Base-by-base conservation (phyloP, 148 eudicot species). In the Tetragonia tetragonoides region DNA sequence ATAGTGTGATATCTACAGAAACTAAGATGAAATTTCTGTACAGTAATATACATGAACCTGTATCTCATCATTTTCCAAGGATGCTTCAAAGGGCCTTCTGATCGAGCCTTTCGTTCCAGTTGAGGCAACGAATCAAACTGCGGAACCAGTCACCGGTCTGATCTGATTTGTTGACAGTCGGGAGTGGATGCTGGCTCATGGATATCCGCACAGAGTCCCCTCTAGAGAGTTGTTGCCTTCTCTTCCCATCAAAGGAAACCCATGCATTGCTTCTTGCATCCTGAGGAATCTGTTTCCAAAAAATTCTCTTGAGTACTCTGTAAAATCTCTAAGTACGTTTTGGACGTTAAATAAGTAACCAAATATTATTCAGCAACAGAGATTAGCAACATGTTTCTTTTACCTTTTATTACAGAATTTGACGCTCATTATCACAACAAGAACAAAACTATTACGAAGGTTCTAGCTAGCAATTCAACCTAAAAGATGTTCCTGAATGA, bases 231-330 rank as follows among this genome's bases (percentile, higher is more conserved):
- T 96, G 99, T 79, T 96, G 99, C 86, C 99, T 91, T 86, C 99
- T 93, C 85, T 96, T 96, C 54, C 99, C 99, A 71, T 96, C 99
- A 77, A 96, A 96, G 6, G 99, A 96, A 46, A 96, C 99, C 99
- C 99, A 96, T 54, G 99, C 99, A 38, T 91, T 96, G 86, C 99
- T 96, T 83, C 99, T 84, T 81, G 99, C 98, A 84, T 96, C 97
- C 38, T 88, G 92, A 5, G 99, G 99, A 56, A 96, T 92, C 99
- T 96, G 84, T 17, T 28, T 10, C 68, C 1, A 60, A 61, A 41
- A 21, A 24, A n/a, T 10, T 20, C 4, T 60, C n/a, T 60, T 60
- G 28, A 60, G 64, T 6, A 60, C 64, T 60, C 64, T 5, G 6
- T 0, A 60, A 17, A 60, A n/a, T 20, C 6, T 60, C 28, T 4